Percentiles rank a stretch among this genome's conserved stretches.
Conservation (phyloP, 371 early-diverging fungal genomes). For the Mucor circinelloides region DNA sequence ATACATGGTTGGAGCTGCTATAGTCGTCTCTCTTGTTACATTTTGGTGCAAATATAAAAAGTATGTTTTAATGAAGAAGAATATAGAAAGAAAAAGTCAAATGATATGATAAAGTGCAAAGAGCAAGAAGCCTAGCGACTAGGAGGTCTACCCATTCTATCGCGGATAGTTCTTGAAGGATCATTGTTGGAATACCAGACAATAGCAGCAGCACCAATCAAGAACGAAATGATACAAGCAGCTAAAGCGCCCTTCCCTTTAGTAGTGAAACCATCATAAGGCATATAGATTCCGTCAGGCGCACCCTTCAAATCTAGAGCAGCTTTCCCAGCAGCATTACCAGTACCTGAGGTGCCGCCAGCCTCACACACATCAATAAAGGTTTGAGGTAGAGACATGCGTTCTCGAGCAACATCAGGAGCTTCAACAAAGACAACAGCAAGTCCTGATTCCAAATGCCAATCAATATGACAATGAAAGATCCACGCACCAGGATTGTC, state of each 20-base stretch:
- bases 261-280: slow-evolving; percentile 56
- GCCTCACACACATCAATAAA: slow-evolving; percentile 55
- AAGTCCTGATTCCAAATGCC: slow-evolving; percentile 73
- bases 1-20: too few species aligned
- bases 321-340: slow-evolving; percentile 67
- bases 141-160: too few species aligned
- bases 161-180: neutral
- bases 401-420: slow-evolving; percentile 57
- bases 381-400: slow-evolving; percentile 45
- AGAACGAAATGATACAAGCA: slow-evolving; percentile 65
- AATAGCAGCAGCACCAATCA: slow-evolving; percentile 69
- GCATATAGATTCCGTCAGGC: slow-evolving; percentile 52
- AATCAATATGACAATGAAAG: slow-evolving; percentile 80
- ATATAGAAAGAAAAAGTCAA: too few species aligned
- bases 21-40: too few species aligned
- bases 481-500: slow-evolving; percentile 65
- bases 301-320: slow-evolving; percentile 62
- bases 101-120: too few species aligned
- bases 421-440: slow-evolving; percentile 69
- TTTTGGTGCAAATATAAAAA: too few species aligned
- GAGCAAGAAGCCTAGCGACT: too few species aligned
- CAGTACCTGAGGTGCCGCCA: slow-evolving; percentile 51
- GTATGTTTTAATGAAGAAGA: too few species aligned
- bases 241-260: slow-evolving; percentile 69
- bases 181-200: slow-evolving; percentile 62